Evolutionary conservation across 257 asterid species (phyloP).

Genomic region (Plantago ovata): DNA sequence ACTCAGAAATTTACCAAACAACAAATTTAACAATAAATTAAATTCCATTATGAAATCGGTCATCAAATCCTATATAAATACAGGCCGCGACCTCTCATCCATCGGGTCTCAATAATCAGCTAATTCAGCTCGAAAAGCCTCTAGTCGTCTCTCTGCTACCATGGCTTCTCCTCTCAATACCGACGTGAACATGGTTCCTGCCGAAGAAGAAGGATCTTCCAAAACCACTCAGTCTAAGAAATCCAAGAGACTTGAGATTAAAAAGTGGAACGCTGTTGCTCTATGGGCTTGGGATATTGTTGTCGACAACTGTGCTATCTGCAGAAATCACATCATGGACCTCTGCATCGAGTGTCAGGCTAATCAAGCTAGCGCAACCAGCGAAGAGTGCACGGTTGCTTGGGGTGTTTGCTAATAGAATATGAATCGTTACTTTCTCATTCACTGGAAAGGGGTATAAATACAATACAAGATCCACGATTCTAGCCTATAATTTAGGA

Average conservation of each 20-base stretch:
- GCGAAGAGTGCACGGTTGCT: constrained; percentile 98
- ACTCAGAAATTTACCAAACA: too few species aligned
- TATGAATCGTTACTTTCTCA: too few species aligned
- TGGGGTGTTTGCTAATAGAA: too few species aligned
- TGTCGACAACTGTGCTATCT: constrained; percentile 93
- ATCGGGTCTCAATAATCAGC: too few species aligned
- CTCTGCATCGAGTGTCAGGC: constrained; percentile 98
- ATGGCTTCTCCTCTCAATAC: constrained; percentile 82
- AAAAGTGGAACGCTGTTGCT: constrained; percentile 90
- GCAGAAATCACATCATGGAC: constrained; percentile 97
- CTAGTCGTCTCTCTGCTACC: neutral
- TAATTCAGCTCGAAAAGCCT: neutral
- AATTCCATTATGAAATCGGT: too few species aligned
- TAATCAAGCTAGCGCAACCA: constrained; percentile 96
- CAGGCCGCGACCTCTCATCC: too few species aligned
- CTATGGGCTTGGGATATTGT: constrained; percentile 98
- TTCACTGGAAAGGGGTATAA: too few species aligned
- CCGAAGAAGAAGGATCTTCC: constrained; percentile 67
- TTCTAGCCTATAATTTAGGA: too few species aligned
- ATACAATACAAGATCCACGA: too few species aligned
- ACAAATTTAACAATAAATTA: too few species aligned
- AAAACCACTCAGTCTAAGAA: constrained; percentile 57
- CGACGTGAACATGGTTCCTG: constrained; percentile 67
- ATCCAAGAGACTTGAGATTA: constrained; percentile 75
- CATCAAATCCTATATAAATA: too few species aligned